Base-by-base conservation (phyloP, 2,329 filamentous ascomycete genomes). In the Ophiosphaerella herpotricha region DNA sequence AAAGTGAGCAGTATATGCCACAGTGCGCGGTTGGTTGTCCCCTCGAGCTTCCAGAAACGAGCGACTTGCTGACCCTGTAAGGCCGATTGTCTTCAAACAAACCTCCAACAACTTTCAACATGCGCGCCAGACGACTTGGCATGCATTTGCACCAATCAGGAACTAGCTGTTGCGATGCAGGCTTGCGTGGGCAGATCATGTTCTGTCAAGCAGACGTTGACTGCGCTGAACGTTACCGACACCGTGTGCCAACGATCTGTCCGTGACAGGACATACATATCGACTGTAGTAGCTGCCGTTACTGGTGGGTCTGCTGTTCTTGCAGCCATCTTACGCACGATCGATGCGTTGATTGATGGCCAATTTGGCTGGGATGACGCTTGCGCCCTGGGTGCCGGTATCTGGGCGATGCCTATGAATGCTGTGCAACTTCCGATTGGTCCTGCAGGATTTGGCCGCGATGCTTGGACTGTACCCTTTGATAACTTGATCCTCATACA, bases 281-380 rank as follows among this genome's bases (percentile, higher is more conserved):
- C 44, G 7, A 40, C 32, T 5, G 14, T 35, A 13, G 32, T 40
- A 12, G 29, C 44, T 7, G 14, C 23, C 29, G 21, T 41, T 11
- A 47, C 36, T 2, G 44, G 37, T 4, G 31, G 31, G 23, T 16
- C 24, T 12, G 29, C 44, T 34, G 18, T 39, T 11, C 13, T 47
- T 8, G 26, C 44, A 9, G 38, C 42, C n/a, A 4, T 42, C 21
- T 18, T 41, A 32, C 38, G 38, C n/a, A 38, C 38, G 4, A 34
- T 37, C 5, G 32, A 41, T 37, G 38, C 18, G 11, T 31, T 42
- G 18, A n/a, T 42, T 6, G 23, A 18, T n/a, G 11, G 45, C 7
- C 39, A 29, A 12, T 47, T 47, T 34, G 38, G 32, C 6, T 47
- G 45, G 45, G 26, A 42, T 21, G 45, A 47, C 31, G 45, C 38